A percentile compares a stretch with the other conserved stretches of the same genome.
These are phyloP conservation scores for Wickerhamomyces strasburgensis DNA, from an alignment of 805 yeast species.

Conservation along the genomic window DNA sequence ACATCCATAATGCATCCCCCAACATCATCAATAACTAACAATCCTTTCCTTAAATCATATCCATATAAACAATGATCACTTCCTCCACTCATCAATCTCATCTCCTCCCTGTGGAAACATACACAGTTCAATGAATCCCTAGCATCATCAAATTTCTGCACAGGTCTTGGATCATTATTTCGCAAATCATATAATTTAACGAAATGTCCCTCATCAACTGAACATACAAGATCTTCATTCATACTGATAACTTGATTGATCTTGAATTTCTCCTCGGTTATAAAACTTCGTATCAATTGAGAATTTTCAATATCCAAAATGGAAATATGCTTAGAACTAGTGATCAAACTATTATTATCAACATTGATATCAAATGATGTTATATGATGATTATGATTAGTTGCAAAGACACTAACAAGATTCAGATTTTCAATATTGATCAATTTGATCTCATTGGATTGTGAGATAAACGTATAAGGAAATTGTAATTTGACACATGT, in stretches of 20 bases:
- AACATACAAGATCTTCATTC: constrained; percentile 12
- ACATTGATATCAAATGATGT: not conserved
- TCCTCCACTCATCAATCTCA: constrained; percentile 12
- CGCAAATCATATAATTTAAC: constrained; percentile 14
- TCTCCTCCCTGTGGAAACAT: constrained; percentile 1
- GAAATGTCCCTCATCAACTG: constrained; percentile 18
- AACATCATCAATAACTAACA: constrained; percentile 8
- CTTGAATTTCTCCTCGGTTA: constrained; percentile 5
- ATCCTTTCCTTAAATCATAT: constrained; percentile 20
- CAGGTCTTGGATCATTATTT: constrained; percentile 23
- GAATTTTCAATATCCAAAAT: too few relatives aligned
- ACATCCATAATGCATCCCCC: constrained; percentile 9
- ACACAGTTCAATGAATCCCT: constrained; percentile 24
- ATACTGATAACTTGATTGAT: constrained; percentile 11
- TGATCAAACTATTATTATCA: not conserved
- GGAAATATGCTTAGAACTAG: not conserved
- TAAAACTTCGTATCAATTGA: not conserved
- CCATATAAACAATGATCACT: constrained; percentile 20
- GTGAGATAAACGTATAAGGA: not conserved
- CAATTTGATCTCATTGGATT: not conserved
- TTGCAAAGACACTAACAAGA: not conserved
- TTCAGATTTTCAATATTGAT: not conserved
- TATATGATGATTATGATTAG: not conserved
- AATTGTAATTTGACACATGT: not conserved
- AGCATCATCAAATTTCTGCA: constrained; percentile 30